These are phyloP conservation scores for Fusarium secorum DNA, from an alignment of 2,329 filamentous ascomycete genomes.

Conservation along the genomic window DNA sequence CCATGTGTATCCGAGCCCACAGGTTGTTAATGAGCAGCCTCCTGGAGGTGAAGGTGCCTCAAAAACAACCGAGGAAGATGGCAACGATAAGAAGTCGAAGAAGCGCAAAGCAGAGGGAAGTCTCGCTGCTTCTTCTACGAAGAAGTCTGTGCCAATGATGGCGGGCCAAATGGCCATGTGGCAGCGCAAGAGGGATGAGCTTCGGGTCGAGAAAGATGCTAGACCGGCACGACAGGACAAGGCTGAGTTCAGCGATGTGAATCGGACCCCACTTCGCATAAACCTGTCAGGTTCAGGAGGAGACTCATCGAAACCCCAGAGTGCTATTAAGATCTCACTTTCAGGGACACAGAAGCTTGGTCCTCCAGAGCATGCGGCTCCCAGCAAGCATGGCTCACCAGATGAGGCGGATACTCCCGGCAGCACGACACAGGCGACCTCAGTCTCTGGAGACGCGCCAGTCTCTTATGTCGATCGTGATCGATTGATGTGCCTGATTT, in stretches of 20 bases:
- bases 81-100: slow-evolving; percentile 54
- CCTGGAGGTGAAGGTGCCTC: slow-evolving; percentile 46
- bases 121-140: slow-evolving; percentile 42
- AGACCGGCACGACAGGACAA: slow-evolving; percentile 2
- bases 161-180: slow-evolving; percentile 55
- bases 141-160: slow-evolving; percentile 55
- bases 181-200: slow-evolving; percentile 55
- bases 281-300: slow-evolving; percentile 23
- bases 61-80: slow-evolving; percentile 40
- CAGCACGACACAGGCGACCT: neutral
- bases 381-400: slow-evolving; percentile 16
- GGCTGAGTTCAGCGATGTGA: slow-evolving; percentile 21
- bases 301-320: slow-evolving; percentile 31
- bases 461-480: slow-evolving; percentile 67
- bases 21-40: slow-evolving; percentile 63
- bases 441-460: slow-evolving; percentile 4
- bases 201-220: slow-evolving; percentile 41
- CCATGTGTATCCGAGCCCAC: slow-evolving; percentile 73
- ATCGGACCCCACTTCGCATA: slow-evolving; percentile 36
- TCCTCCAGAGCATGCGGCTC: slow-evolving; percentile 7
- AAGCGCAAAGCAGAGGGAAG: slow-evolving; percentile 61
- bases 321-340: slow-evolving; percentile 47
- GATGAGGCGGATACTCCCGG: slow-evolving; percentile 5
- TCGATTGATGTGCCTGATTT: slow-evolving; percentile 55
- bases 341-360: slow-evolving; percentile 35